Evolutionary conservation across 495 filamentous ascomycete genomes (phyloP), one percentile per base, ranked within the genome.

Genomic region (Penicillium desertorum): DNA sequence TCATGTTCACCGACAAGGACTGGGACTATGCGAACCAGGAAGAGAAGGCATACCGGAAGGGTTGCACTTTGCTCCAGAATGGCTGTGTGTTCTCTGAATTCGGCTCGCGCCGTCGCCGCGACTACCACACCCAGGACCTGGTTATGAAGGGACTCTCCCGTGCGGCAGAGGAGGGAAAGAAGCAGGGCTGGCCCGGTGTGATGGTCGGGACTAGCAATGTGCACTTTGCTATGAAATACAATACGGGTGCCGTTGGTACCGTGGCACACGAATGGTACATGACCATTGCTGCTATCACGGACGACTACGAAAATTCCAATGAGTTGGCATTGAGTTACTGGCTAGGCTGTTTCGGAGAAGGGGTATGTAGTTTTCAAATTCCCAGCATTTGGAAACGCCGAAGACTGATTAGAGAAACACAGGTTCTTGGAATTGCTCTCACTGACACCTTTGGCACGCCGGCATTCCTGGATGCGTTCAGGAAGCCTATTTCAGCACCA

Each of bases 181-280:
- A 81, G 65, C 76, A 75, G 20, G 87, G 86, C 2, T 79, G 82
- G 62, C 67, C 75, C 6, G 94, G 94, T 1, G 85, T 83, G 58
- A 79, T 98, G 47, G 84, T 85, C 2, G 94, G 94, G 1, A 96
- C 94, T 1, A 96, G 92, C 70, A 98, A 98, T 66, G 95, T 98
- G 20, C 94, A 98, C 66, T 88, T 98, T 58, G 94, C 94, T 17
- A 95, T 95, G 89, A 89, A 90, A 66, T 90, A 93, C 69, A 83
- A 82, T 20, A 81, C 94, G 27, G 73, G 82, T 8, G 89, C 93
- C 0, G 85, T 98, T 19, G 94, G 94, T 16, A 98, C 94, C 3
- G 92, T 98, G 1, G 94, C 95, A 0, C 94, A 98, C 61, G 94
- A 98, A 73, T 98, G 95, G 95, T 97, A 96, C 75, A 98, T 98